phyloP scores from a whole-genome alignment of 805 yeast species.

The Kodamaea lidongshanica region DNA sequence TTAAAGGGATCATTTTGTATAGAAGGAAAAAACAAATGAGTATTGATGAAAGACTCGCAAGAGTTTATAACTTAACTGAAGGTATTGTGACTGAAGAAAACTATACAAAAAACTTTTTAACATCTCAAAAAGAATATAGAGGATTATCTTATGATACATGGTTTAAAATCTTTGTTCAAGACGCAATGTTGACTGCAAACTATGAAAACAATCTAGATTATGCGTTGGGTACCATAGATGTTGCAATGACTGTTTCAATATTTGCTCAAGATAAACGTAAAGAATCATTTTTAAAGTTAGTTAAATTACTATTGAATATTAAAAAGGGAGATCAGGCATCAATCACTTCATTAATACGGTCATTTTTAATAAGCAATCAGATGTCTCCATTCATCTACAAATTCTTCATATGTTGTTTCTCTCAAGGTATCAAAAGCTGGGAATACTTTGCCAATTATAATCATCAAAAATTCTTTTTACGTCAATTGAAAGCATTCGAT shows the following conservation, averaged over 20 bases:
- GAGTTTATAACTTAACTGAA: constrained; percentile 61
- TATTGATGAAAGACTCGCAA: constrained; percentile 65
- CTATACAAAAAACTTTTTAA: constrained; percentile 27
- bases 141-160: constrained; percentile 75
- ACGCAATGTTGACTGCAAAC: constrained; percentile 61
- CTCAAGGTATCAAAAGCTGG: constrained; percentile 53
- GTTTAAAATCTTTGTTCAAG: constrained; percentile 80
- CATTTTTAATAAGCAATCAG: constrained; percentile 60
- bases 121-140: constrained; percentile 57
- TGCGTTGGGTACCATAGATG: constrained; percentile 50
- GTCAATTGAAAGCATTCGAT: constrained; percentile 88
- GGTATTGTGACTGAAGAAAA: constrained; percentile 36
- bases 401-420: constrained; percentile 60
- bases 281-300: constrained; percentile 54
- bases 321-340: constrained; percentile 45
- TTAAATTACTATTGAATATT: constrained; percentile 56
- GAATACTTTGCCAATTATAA: constrained; percentile 67
- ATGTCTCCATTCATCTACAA: constrained; percentile 66
- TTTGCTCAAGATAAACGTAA: constrained; percentile 62
- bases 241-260: constrained; percentile 72
- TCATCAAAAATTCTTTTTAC: constrained; percentile 81
- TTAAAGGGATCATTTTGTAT: constrained; percentile 60
- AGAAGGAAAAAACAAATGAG: constrained; percentile 56
- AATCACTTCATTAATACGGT: constrained; percentile 55
- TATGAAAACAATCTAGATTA: constrained; percentile 58